A percentile compares a stretch with the other conserved stretches of the same genome.
phyloP scores from a whole-genome alignment of 2,329 filamentous ascomycete species.

The Aspergillus sp. region DNA sequence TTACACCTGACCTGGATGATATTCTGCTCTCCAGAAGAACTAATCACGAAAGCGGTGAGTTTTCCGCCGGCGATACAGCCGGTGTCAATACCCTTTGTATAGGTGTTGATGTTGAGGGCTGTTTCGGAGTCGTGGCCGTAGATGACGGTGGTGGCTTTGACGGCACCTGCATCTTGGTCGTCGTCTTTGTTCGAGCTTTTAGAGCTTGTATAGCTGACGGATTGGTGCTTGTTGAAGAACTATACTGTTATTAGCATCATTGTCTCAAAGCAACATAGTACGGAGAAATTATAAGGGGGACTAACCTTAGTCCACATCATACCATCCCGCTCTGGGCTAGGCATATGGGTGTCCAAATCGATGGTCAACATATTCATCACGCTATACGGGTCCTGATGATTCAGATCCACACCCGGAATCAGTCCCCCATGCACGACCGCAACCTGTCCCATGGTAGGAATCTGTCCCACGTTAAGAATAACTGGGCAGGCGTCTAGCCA shows the following conservation, averaged over 20 bases:
- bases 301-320: conserved; percentile 65
- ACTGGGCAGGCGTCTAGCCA: conserved; percentile 74
- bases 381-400: conserved; percentile 72
- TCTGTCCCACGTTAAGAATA: conserved; percentile 70
- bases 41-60: conserved; percentile 76
- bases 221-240: conserved; percentile 56
- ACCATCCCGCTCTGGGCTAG: conserved; percentile 55
- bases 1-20: conserved; percentile 48
- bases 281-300: not conserved
- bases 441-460: conserved; percentile 63
- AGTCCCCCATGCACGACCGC: conserved; percentile 84
- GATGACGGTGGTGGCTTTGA: conserved; percentile 64
- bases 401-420: conserved; percentile 70
- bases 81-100: conserved; percentile 82
- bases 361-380: conserved; percentile 93
- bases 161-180: conserved; percentile 23
- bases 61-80: conserved; percentile 75
- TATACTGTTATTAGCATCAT: conserved; percentile 18
- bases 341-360: conserved; percentile 62
- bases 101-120: conserved; percentile 67
- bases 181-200: conserved; percentile 13
- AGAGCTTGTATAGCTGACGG: conserved; percentile 27
- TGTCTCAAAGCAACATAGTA: not conserved
- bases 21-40: conserved; percentile 50
- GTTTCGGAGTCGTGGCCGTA: conserved; percentile 83